phyloP scores from a whole-genome alignment of 1,284 basidiomycete species.

The Trichosporon sp. region DNA sequence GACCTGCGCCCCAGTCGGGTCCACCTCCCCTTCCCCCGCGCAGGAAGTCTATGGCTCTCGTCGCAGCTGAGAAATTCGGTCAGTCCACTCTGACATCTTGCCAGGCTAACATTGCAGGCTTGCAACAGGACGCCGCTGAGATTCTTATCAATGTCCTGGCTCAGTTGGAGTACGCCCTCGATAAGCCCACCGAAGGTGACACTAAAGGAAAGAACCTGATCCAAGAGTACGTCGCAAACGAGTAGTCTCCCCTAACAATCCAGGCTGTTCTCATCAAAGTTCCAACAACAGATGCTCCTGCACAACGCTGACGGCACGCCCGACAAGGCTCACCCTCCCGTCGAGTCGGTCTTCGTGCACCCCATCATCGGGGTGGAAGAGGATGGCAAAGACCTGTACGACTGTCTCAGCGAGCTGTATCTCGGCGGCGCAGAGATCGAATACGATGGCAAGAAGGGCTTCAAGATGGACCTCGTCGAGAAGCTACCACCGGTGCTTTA shows the following conservation, averaged over 20 bases:
- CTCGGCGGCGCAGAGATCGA: slow-evolving; percentile 82
- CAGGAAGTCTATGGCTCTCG: slow-evolving; percentile 15
- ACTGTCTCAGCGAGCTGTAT: slow-evolving; percentile 79
- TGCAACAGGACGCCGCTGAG: slow-evolving; percentile 96
- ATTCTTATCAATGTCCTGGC: slow-evolving; percentile 99
- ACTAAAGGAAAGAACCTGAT: slow-evolving; percentile 61
- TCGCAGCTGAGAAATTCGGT: slow-evolving; percentile 51
- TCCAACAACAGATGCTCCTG: slow-evolving; percentile 66
- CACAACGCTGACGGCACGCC: slow-evolving; percentile 51
- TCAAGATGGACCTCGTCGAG: slow-evolving; percentile 81
- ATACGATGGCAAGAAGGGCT: slow-evolving; percentile 76
- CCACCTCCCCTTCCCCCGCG: slow-evolving; percentile 15
- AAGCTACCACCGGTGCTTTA: slow-evolving; percentile 86
- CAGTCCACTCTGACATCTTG: not conserved
- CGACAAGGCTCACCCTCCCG: slow-evolving; percentile 54
- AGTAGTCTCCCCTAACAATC: not conserved
- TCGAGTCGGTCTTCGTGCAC: slow-evolving; percentile 87
- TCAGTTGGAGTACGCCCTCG: slow-evolving; percentile 90
- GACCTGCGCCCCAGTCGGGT: not conserved
- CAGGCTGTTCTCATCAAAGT: slow-evolving; percentile 83
- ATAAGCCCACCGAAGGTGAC: slow-evolving; percentile 53
- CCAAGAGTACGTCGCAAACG: slow-evolving; percentile 59
- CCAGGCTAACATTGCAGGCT: slow-evolving; percentile 28
- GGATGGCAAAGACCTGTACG: slow-evolving; percentile 82
- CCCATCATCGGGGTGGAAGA: slow-evolving; percentile 84